Conservation (phyloP, 768 basidiomycete genomes). For the Russula olivacea region DNA sequence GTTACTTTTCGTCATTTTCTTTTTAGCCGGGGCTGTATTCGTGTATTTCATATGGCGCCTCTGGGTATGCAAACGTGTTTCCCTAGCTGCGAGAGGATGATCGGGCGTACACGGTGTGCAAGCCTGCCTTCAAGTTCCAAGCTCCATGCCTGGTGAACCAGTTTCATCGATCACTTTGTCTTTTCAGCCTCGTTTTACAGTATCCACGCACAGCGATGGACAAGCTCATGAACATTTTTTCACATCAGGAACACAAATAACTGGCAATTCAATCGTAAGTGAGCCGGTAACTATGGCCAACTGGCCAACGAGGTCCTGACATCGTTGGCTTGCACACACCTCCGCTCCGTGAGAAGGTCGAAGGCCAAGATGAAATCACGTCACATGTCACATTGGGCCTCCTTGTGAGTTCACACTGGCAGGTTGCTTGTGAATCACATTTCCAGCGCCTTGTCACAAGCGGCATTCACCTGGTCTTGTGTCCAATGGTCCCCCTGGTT, state of each 20-base stretch:
- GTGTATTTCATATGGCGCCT: neutral
- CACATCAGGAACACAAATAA: neutral
- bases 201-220: neutral
- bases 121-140: neutral
- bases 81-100: neutral
- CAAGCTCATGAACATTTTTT: too few species aligned
- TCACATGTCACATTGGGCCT: constrained; percentile 1
- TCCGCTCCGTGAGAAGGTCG: neutral
- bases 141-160: neutral
- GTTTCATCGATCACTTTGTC: neutral
- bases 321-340: neutral
- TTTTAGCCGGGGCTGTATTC: neutral
- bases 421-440: neutral
- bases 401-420: neutral
- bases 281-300: neutral
- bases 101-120: neutral
- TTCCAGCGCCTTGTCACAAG: constrained; percentile 1
- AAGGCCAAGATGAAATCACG: neutral
- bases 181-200: too few species aligned
- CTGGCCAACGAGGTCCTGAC: neutral
- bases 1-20: neutral
- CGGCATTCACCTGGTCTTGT: constrained; percentile 7
- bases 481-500: constrained; percentile 3
- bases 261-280: neutral
- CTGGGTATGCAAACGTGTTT: neutral